Evolutionary conservation across 2,329 filamentous ascomycete genomes (phyloP).

Genomic region (Pseudocercospora macadamiae): DNA sequence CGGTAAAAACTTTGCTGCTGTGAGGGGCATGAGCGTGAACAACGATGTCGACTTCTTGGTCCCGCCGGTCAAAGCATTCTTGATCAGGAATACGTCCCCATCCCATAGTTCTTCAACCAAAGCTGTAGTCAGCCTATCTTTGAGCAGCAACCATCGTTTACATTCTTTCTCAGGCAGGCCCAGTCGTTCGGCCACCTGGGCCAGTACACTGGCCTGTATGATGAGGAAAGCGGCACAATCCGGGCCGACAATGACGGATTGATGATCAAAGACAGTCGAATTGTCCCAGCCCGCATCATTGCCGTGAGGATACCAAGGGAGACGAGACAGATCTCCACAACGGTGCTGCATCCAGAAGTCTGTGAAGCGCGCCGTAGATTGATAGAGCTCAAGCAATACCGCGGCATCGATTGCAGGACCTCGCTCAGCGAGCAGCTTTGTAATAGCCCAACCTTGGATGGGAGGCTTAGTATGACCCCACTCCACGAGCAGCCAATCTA

Average conservation of each 20-base stretch:
- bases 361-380: not conserved
- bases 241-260: not conserved
- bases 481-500: not conserved
- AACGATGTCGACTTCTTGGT: not conserved
- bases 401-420: not conserved
- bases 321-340: not conserved
- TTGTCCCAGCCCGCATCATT: conserved; percentile 3
- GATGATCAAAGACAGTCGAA: not conserved
- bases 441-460: conserved; percentile 1
- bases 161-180: not conserved
- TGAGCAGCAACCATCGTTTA: not conserved
- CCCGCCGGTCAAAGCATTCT: not conserved
- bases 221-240: not conserved
- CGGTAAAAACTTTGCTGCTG: not conserved
- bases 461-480: not conserved
- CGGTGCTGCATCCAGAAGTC: not conserved
- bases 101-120: conserved; percentile 2
- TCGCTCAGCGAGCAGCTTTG: not conserved
- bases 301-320: not conserved
- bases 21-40: not conserved
- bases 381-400: not conserved
- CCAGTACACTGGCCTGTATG: not conserved
- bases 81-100: not conserved
- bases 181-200: not conserved
- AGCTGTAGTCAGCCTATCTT: not conserved